Evolutionary conservation across 257 asterid species (phyloP).

Genomic region (Sherardia arvensis): DNA sequence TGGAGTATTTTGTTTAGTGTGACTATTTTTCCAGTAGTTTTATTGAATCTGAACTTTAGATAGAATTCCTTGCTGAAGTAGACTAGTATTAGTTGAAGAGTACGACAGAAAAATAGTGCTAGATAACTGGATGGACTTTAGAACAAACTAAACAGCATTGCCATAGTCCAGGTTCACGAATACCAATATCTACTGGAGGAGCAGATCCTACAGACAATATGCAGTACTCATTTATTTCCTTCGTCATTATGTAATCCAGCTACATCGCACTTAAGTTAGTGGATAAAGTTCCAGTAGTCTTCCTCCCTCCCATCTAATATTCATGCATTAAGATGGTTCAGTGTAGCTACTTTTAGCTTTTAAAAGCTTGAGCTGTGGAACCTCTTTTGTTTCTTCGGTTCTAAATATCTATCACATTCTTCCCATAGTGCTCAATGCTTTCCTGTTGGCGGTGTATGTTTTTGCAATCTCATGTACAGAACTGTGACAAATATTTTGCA

Average conservation of each 20-base stretch:
- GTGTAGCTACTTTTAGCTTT: background rate
- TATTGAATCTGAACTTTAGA: background rate
- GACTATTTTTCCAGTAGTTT: background rate
- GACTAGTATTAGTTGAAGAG: background rate
- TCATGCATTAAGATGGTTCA: background rate
- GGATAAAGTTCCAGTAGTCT: background rate
- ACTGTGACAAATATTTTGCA: conserved; percentile 30
- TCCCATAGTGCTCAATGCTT: background rate
- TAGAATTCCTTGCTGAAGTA: background rate
- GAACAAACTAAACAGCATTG: background rate
- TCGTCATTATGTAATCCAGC: background rate
- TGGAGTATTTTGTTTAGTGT: background rate
- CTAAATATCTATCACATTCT: background rate
- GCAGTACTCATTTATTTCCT: background rate
- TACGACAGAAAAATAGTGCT: background rate
- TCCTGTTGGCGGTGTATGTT: background rate
- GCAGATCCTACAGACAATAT: background rate
- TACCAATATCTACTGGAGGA: no score
- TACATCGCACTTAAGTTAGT: background rate
- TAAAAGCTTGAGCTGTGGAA: background rate
- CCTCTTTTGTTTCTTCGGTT: background rate
- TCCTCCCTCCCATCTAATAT: background rate
- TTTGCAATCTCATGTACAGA: background rate
- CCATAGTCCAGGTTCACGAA: no score
- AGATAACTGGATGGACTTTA: background rate